Base-by-base conservation (phyloP, 345 rosid species). In the Hibiscus trionum region DNA sequence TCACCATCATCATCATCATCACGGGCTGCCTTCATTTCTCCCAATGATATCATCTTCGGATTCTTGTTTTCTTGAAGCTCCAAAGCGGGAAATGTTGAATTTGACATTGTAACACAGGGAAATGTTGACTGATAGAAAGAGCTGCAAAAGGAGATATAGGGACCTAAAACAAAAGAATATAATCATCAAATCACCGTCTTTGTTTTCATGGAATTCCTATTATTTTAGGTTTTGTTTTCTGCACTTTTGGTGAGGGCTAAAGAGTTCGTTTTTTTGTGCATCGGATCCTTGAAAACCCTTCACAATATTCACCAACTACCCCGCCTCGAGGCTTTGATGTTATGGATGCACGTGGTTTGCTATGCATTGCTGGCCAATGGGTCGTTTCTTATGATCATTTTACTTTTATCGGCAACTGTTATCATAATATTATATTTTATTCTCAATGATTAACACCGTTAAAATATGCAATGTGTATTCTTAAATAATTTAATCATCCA, bases 271-370 rank as follows among this genome's bases (percentile, higher is more conserved):
- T 62, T 63, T 31, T 50, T 74, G 42, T 76, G 86, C 78, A 75
- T 83, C 65, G 86, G 86, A 83, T 83, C 82, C 80, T 56, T 77
- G 73, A 75, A 75, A 77, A 79, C 69, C 77, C 61, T 73, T 2
- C 79, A 14, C 6, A 49, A 69, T 52, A 77, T 61, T 61, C 53
- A 65, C 55, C 70, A 66, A 44, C 70, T 24, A 14, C 70, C 11
- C 53, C 14, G 9, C 4, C 5, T 11, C 6, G 87, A 68, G 76
- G 81, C 85, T 88, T 79, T 82, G 81, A 83, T 82, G 92, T 14
- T 77, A 80, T 67, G 75, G 47, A 68, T 77, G 82, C 93, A 86
- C 93, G 88, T 86, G 93, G 80, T 65, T 80, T 82, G 87, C 80
- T 50, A 61, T 77, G 70, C 72, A 31, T 72, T 82, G 83, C 80